Evolutionary conservation across 148 eudicot species (phyloP), one percentile per base, ranked within the genome.

Genomic region (Camellia lanceoleosa): DNA sequence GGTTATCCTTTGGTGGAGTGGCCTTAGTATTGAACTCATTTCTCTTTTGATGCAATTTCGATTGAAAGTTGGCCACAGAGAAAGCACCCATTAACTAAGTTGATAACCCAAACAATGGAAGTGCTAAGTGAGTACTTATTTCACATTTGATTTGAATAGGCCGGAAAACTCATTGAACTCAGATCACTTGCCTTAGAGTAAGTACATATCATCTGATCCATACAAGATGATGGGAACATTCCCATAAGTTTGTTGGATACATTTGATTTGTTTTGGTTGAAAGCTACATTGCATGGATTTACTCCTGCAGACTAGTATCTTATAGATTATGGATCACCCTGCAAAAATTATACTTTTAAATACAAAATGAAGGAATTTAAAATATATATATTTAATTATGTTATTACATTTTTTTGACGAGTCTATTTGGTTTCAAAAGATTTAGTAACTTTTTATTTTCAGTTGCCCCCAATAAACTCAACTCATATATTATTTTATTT

Each of bases 1-100:
- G 15, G 18, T n/a, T 56, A 43, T 47, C 69, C 23, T 56, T 44
- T 7, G 16, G n/a, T 6, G 6, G 52, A 51, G 20, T 56, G 43
- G 43, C 55, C 52, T 5, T 12, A 30, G 61, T 16, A 8, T 38
- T 64, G 8, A 38, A 23, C 46, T 66, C 6, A 30, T 14, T 49
- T 42, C 61, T 23, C 41, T 54, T 78, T 19, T 11, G 18, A 62
- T 64, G 41, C n/a, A 67, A 16, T 68, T 64, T 68, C 80, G 90
- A 86, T 88, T 71, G 90, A 88, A 82, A 88, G 88, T 68, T 85
- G 90, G 62, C 90, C 90, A n/a, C 88, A 86, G 63, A 80, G 85
- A n/a, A 86, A 82, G 80, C 78, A 63, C 61, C 83, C 83, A 59
- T 76, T 76, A 46, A 60, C n/a, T n/a, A 76, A 13, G 75, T 81